These are phyloP conservation scores for Phaffomyces opuntiae DNA, from an alignment of 805 yeast species.

Conservation along the genomic window DNA sequence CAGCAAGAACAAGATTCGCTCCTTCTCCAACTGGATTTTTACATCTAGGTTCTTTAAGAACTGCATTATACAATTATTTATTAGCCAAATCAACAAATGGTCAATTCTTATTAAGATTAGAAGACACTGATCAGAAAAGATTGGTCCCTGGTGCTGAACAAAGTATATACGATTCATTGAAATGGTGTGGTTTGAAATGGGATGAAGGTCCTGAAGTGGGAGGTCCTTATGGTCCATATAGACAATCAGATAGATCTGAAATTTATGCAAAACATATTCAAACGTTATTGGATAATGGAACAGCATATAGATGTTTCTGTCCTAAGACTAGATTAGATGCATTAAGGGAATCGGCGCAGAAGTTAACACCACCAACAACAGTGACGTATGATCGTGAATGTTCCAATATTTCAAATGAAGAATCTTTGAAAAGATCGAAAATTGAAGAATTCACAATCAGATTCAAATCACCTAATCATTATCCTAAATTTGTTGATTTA, in stretches of 20 bases:
- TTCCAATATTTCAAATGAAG: conserved; percentile 34
- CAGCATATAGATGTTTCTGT: conserved; percentile 86
- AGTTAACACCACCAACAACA: conserved; percentile 79
- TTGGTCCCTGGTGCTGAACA: conserved; percentile 77
- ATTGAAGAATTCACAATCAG: conserved; percentile 50
- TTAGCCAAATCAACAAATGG: conserved; percentile 78
- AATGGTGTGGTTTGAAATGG: conserved; percentile 67
- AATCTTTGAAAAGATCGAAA: conserved; percentile 31
- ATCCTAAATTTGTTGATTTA: conserved; percentile 63
- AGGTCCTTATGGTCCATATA: conserved; percentile 58
- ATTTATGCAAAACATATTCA: conserved; percentile 61
- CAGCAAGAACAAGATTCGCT: conserved; percentile 88
- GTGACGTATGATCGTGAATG: conserved; percentile 90
- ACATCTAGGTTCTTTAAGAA: conserved; percentile 90
- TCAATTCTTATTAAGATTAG: conserved; percentile 71
- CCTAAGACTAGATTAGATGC: conserved; percentile 66
- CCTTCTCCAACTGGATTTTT: conserved; percentile 96
- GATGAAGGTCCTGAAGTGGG: conserved; percentile 72
- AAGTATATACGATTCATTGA: conserved; percentile 64
- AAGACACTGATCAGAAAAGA: conserved; percentile 87
- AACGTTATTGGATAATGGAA: conserved; percentile 49
- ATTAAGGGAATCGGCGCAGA: conserved; percentile 66
- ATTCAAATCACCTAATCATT: conserved; percentile 65
- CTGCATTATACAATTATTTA: conserved; percentile 85
- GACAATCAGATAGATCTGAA: conserved; percentile 72